Percentiles rank a stretch among this genome's conserved stretches.
These are phyloP conservation scores for Simplicillium aogashimaense DNA, from an alignment of 2,329 filamentous ascomycete species.

Conservation along the genomic window DNA sequence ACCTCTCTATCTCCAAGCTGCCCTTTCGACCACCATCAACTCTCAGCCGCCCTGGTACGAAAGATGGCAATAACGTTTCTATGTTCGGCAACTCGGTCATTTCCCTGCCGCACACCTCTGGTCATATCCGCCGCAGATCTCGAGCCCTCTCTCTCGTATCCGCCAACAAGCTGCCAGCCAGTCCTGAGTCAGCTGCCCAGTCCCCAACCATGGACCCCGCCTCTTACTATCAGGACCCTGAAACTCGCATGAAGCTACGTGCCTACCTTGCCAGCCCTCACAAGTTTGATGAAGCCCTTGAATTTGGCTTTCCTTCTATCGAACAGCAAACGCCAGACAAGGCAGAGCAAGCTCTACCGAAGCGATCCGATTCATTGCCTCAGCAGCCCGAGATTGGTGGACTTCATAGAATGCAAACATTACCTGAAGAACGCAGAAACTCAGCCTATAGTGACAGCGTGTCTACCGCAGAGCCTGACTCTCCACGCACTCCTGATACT, in stretches of 20 bases:
- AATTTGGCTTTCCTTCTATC: constrained; percentile 78
- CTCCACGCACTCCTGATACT: constrained; percentile 45
- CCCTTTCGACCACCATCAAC: constrained; percentile 47
- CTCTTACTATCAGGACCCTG: constrained; percentile 83
- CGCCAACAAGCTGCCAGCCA: constrained; percentile 27
- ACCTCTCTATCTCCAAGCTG: constrained; percentile 58
- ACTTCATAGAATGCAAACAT: constrained; percentile 32
- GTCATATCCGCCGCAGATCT: constrained; percentile 40
- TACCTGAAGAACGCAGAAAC: constrained; percentile 46
- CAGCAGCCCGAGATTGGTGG: constrained; percentile 1
- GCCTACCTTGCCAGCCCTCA: constrained; percentile 81
- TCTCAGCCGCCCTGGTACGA: constrained; percentile 35
- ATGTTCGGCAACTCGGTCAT: constrained; percentile 9
- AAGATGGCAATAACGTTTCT: constrained; percentile 21
- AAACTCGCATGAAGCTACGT: constrained; percentile 76
- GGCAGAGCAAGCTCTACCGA: constrained; percentile 6
- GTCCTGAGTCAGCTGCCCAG: constrained; percentile 11
- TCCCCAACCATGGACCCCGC: constrained; percentile 52
- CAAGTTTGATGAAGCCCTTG: constrained; percentile 93
- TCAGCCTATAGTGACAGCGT: constrained; percentile 45
- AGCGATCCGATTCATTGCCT: constrained; percentile 4
- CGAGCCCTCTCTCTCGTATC: constrained; percentile 44
- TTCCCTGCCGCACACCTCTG: constrained; percentile 14
- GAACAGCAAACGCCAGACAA: constrained; percentile 24
- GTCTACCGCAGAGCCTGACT: constrained; percentile 48